Evolutionary conservation across 371 early-diverging fungal species (phyloP), one percentile per base, ranked within the genome.

Genomic region (Umbelopsis sp.): DNA sequence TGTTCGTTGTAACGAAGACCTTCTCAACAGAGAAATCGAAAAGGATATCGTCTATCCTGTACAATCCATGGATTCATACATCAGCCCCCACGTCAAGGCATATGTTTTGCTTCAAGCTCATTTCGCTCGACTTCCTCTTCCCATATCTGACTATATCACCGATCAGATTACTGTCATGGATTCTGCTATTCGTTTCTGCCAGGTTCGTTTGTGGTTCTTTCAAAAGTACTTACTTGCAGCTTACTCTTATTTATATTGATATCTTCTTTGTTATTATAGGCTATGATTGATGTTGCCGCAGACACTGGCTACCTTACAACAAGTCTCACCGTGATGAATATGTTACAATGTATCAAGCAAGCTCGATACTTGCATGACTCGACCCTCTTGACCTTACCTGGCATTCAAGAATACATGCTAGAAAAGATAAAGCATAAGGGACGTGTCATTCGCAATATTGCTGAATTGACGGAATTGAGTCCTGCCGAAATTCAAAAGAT

Each of bases 81-180:
- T 87, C 53, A 89, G 87, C 65, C 96, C 98, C 6, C 95, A 96
- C 70, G 91, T 92, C 50, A 97, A 98, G 78, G 90, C 96, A 0
- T 93, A 91, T 74, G 78, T 98, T 65, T 78, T 99, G n/a, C 77
- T 97, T 10, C 95, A 96, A 69, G 92, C 93, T 0, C 95, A 96
- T 74, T 76, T 98, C 69, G 79, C 85, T 32, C 82, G 96, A 10
- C 74, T 86, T 10, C 79, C 77, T 37, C 67, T 91, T 29, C 92
- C 96, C 4, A 90, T 93, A 16, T 87, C 92, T 63, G 99, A 99
- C 78, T 98, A 94, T 72, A 84, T 87, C 44, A 96, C 97, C 0
- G 99, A 99, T 74, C 91, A 92, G 10, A 87, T 91, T n/a, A 91
- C 94, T 0, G 95, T 98, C 3, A 77, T 98, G 38, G 98, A 97